Evolutionary conservation across 1,139 yeast genomes (phyloP).

Genomic region (Kazachstania sp.): DNA sequence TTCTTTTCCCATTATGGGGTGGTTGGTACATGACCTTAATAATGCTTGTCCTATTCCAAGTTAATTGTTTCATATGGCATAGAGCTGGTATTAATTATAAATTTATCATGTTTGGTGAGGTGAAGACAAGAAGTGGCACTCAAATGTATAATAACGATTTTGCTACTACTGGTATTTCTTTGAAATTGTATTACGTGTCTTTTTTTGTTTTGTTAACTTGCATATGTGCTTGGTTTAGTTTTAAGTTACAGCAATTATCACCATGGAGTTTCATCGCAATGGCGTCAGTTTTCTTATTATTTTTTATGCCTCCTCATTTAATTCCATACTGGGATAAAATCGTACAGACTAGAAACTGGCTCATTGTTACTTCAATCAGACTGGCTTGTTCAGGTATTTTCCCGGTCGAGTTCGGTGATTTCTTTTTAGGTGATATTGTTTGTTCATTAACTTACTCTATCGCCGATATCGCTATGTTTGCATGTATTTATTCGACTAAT

Average conservation of each 20-base stretch:
- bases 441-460: slow-evolving; percentile 82
- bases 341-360: slow-evolving; percentile 46
- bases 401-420: slow-evolving; percentile 92
- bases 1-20: slow-evolving; percentile 79
- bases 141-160: slow-evolving; percentile 31
- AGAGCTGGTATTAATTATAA: slow-evolving; percentile 73
- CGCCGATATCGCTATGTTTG: slow-evolving; percentile 77
- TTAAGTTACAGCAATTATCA: slow-evolving; percentile 64
- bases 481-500: slow-evolving; percentile 60
- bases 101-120: slow-evolving; percentile 71
- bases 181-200: slow-evolving; percentile 48
- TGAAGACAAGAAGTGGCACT: slow-evolving; percentile 55
- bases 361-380: slow-evolving; percentile 63
- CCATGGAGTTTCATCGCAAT: slow-evolving; percentile 72
- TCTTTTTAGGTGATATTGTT: slow-evolving; percentile 82
- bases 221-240: slow-evolving; percentile 66
- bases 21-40: slow-evolving; percentile 68
- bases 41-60: slow-evolving; percentile 52
- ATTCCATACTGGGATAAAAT: slow-evolving; percentile 30
- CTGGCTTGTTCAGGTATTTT: slow-evolving; percentile 72
- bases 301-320: slow-evolving; percentile 44
- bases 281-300: slow-evolving; percentile 37
- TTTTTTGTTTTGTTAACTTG: slow-evolving; percentile 48
- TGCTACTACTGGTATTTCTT: slow-evolving; percentile 30
- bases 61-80: slow-evolving; percentile 69